phyloP scores from a whole-genome alignment of 2,329 filamentous ascomycete genomes.

The Epicoccum nigrum region DNA sequence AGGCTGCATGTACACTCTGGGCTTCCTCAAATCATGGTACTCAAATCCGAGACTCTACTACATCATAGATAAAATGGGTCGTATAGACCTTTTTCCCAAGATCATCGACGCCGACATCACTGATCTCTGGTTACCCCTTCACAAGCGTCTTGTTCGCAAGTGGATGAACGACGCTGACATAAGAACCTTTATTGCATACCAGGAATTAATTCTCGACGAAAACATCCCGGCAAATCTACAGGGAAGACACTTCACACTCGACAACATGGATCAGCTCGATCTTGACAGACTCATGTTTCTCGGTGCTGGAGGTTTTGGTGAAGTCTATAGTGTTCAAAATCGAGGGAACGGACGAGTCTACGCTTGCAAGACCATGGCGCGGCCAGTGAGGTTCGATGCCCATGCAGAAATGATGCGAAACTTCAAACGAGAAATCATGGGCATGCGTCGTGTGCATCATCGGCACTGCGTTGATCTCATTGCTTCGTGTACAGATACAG shows the following conservation, averaged over 20 bases:
- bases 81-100: background rate
- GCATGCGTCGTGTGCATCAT: conserved; percentile 27
- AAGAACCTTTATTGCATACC: background rate
- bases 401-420: conserved; percentile 12
- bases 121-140: conserved; percentile 6
- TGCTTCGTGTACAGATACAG: conserved; percentile 23
- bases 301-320: conserved; percentile 6
- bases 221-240: background rate
- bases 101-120: background rate
- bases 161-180: background rate
- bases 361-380: conserved; percentile 8
- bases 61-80: background rate
- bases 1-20: background rate
- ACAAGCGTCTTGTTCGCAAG: background rate
- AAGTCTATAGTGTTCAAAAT: background rate
- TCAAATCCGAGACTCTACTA: background rate
- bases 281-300: background rate
- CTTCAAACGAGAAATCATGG: conserved; percentile 21
- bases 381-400: background rate
- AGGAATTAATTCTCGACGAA: background rate
- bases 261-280: background rate
- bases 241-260: background rate
- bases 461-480: conserved; percentile 22
- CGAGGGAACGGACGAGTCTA: background rate
- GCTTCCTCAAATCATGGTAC: background rate